Percentiles rank a stretch among this genome's conserved stretches.
Conservation (phyloP, 352 stramenopile genomes). For the Pythium monospermum region DNA sequence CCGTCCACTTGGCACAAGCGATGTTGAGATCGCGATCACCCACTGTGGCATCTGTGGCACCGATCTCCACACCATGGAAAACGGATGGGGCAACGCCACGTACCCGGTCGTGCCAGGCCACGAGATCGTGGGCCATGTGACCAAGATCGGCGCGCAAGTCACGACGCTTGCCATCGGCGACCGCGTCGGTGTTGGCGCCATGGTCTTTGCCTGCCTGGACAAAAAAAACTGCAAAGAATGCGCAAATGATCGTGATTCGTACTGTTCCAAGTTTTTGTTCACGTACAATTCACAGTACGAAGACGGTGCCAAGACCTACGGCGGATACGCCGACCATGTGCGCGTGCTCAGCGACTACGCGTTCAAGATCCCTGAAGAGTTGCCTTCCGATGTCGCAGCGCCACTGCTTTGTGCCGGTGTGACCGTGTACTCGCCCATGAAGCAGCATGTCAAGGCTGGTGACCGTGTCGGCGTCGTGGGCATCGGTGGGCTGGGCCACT, state of each 20-base stretch:
- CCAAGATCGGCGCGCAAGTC: constrained; percentile 5
- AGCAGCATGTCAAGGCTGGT: constrained; percentile 27
- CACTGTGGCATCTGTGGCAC: constrained; percentile 27
- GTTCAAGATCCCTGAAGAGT: constrained; percentile 23
- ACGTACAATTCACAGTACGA: constrained; percentile 16
- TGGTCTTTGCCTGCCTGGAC: constrained; percentile 10
- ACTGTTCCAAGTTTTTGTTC: constrained; percentile 9
- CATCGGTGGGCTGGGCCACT: constrained; percentile 64
- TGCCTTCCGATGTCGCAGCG: constrained; percentile 26
- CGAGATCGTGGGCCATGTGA: constrained; percentile 25
- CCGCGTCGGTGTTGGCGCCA: constrained; percentile 14
- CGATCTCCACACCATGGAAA: constrained; percentile 20
- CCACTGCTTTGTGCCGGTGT: constrained; percentile 65
- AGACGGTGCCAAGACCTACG: constrained; percentile 14
- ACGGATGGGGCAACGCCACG: constrained; percentile 17
- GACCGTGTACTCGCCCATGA: constrained; percentile 51
- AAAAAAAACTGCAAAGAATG: constrained; percentile 8
- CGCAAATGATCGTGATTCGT: constrained; percentile 1
- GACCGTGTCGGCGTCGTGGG: constrained; percentile 47
- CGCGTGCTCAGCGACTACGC: constrained; percentile 18
- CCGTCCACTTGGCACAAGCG: constrained; percentile 12
- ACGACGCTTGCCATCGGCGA: constrained; percentile 7
- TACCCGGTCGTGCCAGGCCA: constrained; percentile 23
- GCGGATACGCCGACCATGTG: constrained; percentile 25
- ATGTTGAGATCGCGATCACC: constrained; percentile 25